Evolutionary conservation across 1,284 basidiomycete species (phyloP), one percentile per base, ranked within the genome.

Genomic region (Jaminaea rosea): DNA sequence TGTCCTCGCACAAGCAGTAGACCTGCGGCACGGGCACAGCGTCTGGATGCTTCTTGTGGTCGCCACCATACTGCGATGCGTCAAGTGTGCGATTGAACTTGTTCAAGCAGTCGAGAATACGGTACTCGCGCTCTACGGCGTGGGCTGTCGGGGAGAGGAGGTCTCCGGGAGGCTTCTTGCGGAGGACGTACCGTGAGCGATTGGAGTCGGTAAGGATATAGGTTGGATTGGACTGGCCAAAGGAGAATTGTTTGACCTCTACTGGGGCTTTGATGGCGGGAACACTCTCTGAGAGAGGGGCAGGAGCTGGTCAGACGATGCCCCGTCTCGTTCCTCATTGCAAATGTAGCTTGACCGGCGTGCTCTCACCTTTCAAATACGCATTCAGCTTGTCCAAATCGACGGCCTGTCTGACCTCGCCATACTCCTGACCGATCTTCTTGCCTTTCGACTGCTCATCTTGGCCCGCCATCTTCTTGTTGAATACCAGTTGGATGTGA

Each of bases 91-190:
- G 1, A 2, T 60, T 69, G 44, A 64, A 60, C 21, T 41, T 31
- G 24, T 47, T 34, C 5, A 69, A 77, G 1, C 88, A 86, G 27
- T 78, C 75, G 17, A 96, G 79, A 60, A 94, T 83, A 26, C 80
- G 80, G 76, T 85, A 94, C 78, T 96, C 92, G 41, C 92, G 83
- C 71, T 96, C 92, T 44, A 97, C 83, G 68, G 92, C 87, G 72
- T 97, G 92, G 0, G 92, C 92, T 1, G 91, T 96, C 47, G 83
- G 79, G 1, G 87, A 88, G 13, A 97, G 77, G 1, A 96, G 81
- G 39, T 83, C 78, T 0, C 92, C 92, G 0, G 84, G 83, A n/a
- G 92, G 92, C 71, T 94, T 93, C 75, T 94, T 91, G 27, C 92
- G 85, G 45, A 96, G 78, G 1, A 97, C 92, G 60, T 83, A 89